phyloP scores from a whole-genome alignment of 352 stramenopile species.

The Pythium brachiatum region DNA sequence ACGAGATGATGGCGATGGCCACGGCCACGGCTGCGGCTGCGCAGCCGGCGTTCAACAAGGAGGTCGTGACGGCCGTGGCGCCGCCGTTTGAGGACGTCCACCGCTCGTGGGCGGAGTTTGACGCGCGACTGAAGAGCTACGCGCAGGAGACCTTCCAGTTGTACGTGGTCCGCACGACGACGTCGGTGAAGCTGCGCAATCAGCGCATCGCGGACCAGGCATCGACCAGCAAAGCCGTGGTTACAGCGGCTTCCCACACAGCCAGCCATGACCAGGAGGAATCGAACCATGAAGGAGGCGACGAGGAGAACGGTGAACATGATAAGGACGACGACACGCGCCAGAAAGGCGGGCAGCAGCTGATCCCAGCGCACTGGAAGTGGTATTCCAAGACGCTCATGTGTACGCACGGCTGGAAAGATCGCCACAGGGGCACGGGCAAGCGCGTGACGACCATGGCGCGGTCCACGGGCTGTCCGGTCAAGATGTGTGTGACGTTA shows the following conservation, averaged over 20 bases:
- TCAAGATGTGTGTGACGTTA: conserved; percentile 79
- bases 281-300: neutral
- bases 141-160: conserved; percentile 61
- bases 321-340: neutral
- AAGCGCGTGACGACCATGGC: conserved; percentile 65
- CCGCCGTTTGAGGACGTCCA: conserved; percentile 48
- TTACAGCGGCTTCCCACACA: neutral
- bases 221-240: conserved; percentile 25
- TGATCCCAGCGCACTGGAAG: conserved; percentile 60
- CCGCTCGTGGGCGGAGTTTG: conserved; percentile 65
- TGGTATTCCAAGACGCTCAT: conserved; percentile 86
- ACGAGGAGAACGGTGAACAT: neutral
- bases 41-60: neutral
- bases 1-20: neutral
- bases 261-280: conserved; percentile 9
- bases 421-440: conserved; percentile 54
- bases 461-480: conserved; percentile 63
- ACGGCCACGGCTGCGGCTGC: neutral
- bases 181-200: conserved; percentile 68
- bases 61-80: conserved; percentile 28
- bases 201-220: conserved; percentile 58
- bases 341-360: neutral
- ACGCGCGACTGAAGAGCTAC: conserved; percentile 58
- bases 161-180: conserved; percentile 78
- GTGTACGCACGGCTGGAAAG: conserved; percentile 80